phyloP scores from a whole-genome alignment of 306 rosid species.

The Notholithocarpus densiflorus region DNA sequence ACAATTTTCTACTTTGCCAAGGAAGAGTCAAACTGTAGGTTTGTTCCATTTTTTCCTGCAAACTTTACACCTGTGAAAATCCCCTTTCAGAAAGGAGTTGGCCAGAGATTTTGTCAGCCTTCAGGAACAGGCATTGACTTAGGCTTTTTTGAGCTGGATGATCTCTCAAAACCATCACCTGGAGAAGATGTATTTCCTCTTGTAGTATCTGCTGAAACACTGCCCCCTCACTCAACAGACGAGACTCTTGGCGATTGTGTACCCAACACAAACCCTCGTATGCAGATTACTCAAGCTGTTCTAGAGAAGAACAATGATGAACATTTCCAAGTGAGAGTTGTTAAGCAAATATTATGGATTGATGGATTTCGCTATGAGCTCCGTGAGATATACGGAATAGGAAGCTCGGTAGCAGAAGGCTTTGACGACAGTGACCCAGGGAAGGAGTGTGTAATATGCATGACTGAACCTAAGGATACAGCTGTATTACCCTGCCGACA shows the following conservation, averaged over 20 bases:
- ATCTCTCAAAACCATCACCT: conserved; percentile 81
- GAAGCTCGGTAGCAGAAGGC: conserved; percentile 51
- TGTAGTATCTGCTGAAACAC: conserved; percentile 74
- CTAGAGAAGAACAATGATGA: conserved; percentile 55
- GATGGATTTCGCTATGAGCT: conserved; percentile 76
- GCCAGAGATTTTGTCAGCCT: conserved; percentile 73
- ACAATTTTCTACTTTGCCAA: conserved; percentile 80
- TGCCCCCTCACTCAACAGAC: conserved; percentile 31
- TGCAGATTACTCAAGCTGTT: conserved; percentile 83
- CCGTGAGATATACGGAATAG: conserved; percentile 79
- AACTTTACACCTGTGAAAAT: conserved; percentile 58
- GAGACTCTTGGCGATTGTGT: conserved; percentile 33
- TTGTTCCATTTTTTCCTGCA: conserved; percentile 64
- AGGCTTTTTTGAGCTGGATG: conserved; percentile 83
- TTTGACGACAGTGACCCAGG: conserved; percentile 64
- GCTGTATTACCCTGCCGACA: conserved; percentile 87
- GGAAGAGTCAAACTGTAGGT: conserved; percentile 74
- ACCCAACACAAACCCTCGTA: conserved; percentile 43
- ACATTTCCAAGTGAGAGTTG: conserved; percentile 67
- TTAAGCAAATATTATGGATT: conserved; percentile 74
- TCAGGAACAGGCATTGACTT: conserved; percentile 85
- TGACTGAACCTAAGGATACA: conserved; percentile 88
- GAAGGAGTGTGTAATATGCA: conserved; percentile 88
- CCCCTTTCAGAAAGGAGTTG: conserved; percentile 78
- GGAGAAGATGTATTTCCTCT: conserved; percentile 75